Conservation (phyloP, 441 rosid species). For the Euphorbia celastroides region DNA sequence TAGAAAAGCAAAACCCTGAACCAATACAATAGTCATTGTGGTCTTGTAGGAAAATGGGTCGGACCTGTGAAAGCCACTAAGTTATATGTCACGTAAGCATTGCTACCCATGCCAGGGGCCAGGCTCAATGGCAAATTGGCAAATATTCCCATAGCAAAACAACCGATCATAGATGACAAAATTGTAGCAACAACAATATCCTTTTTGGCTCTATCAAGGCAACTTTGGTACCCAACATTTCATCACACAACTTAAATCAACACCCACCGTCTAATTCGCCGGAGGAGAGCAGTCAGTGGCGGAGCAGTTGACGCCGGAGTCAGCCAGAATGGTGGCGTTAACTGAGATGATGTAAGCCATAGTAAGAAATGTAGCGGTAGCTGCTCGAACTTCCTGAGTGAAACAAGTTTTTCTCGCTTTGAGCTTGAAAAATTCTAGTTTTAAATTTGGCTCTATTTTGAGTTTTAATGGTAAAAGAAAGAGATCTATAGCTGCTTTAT, state of each 20-base stretch:
- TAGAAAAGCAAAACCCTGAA: constrained; percentile 62
- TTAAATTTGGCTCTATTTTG: too few relatives aligned
- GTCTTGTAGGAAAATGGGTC: constrained; percentile 65
- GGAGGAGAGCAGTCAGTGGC: constrained; percentile 44
- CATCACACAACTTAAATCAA: constrained; percentile 48
- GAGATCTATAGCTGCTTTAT: too few relatives aligned
- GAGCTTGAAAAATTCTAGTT: constrained; percentile 75
- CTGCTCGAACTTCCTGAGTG: constrained; percentile 84
- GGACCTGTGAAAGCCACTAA: constrained; percentile 78
- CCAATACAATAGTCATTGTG: constrained; percentile 58
- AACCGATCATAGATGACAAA: constrained; percentile 68
- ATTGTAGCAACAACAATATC: constrained; percentile 75
- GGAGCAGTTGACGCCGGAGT: constrained; percentile 78
- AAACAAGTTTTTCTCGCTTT: constrained; percentile 58
- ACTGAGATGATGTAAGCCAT: constrained; percentile 87
- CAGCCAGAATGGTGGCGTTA: constrained; percentile 72
- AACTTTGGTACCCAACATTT: constrained; percentile 54
- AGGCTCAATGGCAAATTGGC: constrained; percentile 76
- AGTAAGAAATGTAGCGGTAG: constrained; percentile 80
- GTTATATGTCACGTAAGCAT: constrained; percentile 78
- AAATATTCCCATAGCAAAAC: constrained; percentile 68
- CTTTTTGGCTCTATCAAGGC: constrained; percentile 50
- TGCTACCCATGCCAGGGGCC: constrained; percentile 89
- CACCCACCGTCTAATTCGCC: constrained; percentile 33
- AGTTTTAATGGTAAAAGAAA: too few relatives aligned